Evolutionary conservation across 2,329 filamentous ascomycete genomes (phyloP).

Genomic region (Alternaria novae-zelandiae): DNA sequence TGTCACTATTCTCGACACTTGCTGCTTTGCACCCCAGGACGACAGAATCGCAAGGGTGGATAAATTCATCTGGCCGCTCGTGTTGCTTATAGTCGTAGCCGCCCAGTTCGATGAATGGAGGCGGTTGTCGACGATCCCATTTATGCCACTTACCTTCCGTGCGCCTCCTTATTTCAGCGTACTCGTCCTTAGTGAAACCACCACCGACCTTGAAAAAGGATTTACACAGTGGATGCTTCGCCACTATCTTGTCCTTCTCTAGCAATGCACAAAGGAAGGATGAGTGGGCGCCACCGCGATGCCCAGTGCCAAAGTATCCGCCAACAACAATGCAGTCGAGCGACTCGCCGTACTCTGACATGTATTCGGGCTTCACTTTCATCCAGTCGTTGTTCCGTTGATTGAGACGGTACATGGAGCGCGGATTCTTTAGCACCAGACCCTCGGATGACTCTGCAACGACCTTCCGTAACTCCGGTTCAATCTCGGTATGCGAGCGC

Average conservation of each 20-base stretch:
- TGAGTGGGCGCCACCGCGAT: conserved; percentile 79
- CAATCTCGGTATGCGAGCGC: conserved; percentile 73
- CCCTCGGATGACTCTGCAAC: conserved; percentile 89
- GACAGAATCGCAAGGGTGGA: conserved; percentile 84
- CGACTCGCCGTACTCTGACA: conserved; percentile 93
- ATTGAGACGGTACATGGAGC: conserved; percentile 84
- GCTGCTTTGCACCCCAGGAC: conserved; percentile 90
- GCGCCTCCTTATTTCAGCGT: conserved; percentile 78
- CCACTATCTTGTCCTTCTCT: conserved; percentile 67
- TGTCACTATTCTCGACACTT: conserved; percentile 74
- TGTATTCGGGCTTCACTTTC: conserved; percentile 98
- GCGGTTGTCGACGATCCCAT: conserved; percentile 81
- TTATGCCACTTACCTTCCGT: conserved; percentile 92
- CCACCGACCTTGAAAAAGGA: conserved; percentile 99
- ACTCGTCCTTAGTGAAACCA: conserved; percentile 84
- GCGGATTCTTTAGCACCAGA: conserved; percentile 90
- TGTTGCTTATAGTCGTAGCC: conserved; percentile 33
- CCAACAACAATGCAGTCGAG: conserved; percentile 90
- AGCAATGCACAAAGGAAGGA: conserved; percentile 91
- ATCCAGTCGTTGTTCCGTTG: conserved; percentile 96
- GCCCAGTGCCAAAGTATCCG: conserved; percentile 89
- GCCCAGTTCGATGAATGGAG: conserved; percentile 80
- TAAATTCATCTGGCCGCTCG: conserved; percentile 91
- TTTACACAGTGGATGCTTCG: conserved; percentile 75
- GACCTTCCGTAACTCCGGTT: conserved; percentile 78